phyloP scores from a whole-genome alignment of 371 early-diverging fungal genomes.

The Fennellomyces sp. region DNA sequence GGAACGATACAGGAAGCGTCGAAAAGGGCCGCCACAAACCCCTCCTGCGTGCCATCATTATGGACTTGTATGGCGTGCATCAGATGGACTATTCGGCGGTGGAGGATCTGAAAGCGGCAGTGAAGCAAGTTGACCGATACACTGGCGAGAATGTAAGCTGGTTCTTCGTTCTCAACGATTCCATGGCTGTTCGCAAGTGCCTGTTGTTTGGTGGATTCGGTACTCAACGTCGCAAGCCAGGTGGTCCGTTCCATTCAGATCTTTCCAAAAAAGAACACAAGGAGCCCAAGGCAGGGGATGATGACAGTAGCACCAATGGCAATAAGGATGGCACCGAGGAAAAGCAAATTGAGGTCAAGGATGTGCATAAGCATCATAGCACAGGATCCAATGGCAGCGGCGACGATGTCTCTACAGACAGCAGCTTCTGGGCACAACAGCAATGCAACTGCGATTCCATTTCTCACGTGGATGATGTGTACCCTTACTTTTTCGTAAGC shows the following conservation, averaged over 20 bases:
- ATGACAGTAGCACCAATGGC: slow-evolving; percentile 13
- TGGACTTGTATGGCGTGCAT: slow-evolving; percentile 82
- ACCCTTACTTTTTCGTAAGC: slow-evolving; percentile 8
- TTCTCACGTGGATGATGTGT: neutral
- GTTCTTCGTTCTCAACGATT: slow-evolving; percentile 33
- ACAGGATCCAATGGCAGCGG: neutral
- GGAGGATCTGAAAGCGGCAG: slow-evolving; percentile 62
- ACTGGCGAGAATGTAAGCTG: slow-evolving; percentile 28
- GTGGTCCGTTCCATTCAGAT: slow-evolving; percentile 26
- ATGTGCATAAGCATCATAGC: neutral
- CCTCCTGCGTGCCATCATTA: slow-evolving; percentile 71
- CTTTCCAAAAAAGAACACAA: slow-evolving; percentile 11
- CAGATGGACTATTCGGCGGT: slow-evolving; percentile 80
- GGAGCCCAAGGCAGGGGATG: slow-evolving; percentile 20
- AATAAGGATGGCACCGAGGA: neutral
- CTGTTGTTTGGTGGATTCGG: slow-evolving; percentile 41
- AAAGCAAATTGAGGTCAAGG: neutral
- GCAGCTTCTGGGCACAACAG: neutral
- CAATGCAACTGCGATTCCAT: slow-evolving; percentile 4
- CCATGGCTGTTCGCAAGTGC: slow-evolving; percentile 29
- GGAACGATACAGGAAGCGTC: slow-evolving; percentile 42
- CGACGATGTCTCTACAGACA: neutral
- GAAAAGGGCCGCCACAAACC: slow-evolving; percentile 37
- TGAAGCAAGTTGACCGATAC: slow-evolving; percentile 43
- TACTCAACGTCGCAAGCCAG: slow-evolving; percentile 14